These are phyloP conservation scores for Pulveroboletus sp. DNA, from an alignment of 768 basidiomycete genomes.

Conservation along the genomic window DNA sequence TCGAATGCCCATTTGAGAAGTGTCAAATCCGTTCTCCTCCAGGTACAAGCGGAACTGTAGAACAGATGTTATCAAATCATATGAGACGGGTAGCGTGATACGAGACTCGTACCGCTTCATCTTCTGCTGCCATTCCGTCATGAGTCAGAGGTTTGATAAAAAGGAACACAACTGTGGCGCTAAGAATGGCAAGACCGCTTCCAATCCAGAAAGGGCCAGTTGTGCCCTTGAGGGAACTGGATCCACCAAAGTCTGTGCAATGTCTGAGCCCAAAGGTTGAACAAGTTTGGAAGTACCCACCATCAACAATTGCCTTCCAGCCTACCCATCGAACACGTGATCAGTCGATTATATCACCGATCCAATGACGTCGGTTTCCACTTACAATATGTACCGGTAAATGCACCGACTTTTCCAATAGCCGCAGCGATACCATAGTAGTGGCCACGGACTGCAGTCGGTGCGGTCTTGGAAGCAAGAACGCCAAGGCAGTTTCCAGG, in stretches of 20 bases:
- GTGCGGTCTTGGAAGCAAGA: conserved; percentile 78
- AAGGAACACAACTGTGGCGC: conserved; percentile 66
- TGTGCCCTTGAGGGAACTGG: conserved; percentile 48
- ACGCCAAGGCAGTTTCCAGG: conserved; percentile 86
- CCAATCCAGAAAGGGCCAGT: conserved; percentile 88
- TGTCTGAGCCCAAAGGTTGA: neutral
- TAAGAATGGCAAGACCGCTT: conserved; percentile 78
- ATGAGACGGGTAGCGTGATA: neutral
- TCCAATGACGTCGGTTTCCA: conserved; percentile 2
- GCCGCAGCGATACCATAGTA: conserved; percentile 87
- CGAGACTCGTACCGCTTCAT: conserved; percentile 47
- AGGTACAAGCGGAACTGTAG: conserved; percentile 80
- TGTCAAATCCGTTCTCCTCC: conserved; percentile 74
- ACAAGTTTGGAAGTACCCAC: conserved; percentile 29
- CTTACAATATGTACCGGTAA: conserved; percentile 77
- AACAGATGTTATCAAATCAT: neutral
- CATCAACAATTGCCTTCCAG: conserved; percentile 62
- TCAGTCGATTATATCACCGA: conserved; percentile 3
- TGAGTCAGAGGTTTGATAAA: conserved; percentile 69
- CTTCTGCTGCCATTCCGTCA: conserved; percentile 79
- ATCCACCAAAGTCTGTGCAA: conserved; percentile 56
- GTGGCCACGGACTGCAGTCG: conserved; percentile 82
- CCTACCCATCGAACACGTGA: conserved; percentile 31
- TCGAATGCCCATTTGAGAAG: conserved; percentile 59
- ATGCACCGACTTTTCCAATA: conserved; percentile 79